Conservation (phyloP, 768 basidiomycete genomes). For the Collybia nuda region DNA sequence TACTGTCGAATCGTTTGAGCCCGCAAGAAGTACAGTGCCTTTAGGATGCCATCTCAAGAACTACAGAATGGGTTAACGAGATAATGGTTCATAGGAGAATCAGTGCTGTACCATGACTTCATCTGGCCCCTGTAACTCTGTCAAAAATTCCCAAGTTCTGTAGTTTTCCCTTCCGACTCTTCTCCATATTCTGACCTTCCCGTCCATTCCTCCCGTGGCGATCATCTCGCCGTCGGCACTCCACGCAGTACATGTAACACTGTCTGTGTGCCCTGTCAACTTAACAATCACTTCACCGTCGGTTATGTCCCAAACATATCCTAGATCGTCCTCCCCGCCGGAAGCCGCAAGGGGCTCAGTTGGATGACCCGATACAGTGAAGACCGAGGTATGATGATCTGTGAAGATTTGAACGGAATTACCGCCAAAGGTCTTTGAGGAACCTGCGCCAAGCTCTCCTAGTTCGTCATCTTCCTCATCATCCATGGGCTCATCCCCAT, state of each 20-base stretch:
- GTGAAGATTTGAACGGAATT: conserved; percentile 72
- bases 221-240: conserved; percentile 90
- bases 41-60: conserved; percentile 97
- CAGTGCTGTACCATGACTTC: conserved; percentile 79
- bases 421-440: conserved; percentile 39
- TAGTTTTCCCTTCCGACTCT: conserved; percentile 75
- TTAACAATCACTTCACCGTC: conserved; percentile 80
- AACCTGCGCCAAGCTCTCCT: conserved; percentile 41
- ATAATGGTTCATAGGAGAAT: conserved; percentile 1
- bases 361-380: conserved; percentile 83
- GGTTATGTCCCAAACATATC: conserved; percentile 89
- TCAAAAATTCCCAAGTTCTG: conserved; percentile 91
- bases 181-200: conserved; percentile 89
- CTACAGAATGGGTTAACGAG: conserved; percentile 38
- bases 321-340: conserved; percentile 94
- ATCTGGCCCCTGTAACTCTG: conserved; percentile 89
- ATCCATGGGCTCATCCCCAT: conserved; percentile 72
- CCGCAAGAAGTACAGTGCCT: conserved; percentile 84
- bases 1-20: conserved; percentile 88
- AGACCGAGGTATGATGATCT: conserved; percentile 76
- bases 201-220: conserved; percentile 98
- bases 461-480: conserved; percentile 66
- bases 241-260: conserved; percentile 78
- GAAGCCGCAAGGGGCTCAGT: conserved; percentile 80
- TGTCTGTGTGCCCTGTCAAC: conserved; percentile 92